Evolutionary conservation across 805 yeast genomes (phyloP), one percentile per base, ranked within the genome.

Genomic region (Spathaspora sp.): DNA sequence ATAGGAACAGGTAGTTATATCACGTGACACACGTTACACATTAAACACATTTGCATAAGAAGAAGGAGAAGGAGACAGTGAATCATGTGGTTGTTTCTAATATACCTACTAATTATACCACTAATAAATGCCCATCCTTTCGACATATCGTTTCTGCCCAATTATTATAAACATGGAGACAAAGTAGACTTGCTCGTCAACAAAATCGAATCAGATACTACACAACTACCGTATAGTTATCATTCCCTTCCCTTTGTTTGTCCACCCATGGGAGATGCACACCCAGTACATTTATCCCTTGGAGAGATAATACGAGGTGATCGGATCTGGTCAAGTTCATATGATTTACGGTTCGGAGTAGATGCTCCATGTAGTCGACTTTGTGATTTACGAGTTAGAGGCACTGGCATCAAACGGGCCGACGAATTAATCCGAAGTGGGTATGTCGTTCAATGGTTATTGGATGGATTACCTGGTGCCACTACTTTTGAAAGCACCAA

Each of bases 381-480:
- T 16, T 90, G 97, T 70, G 87, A 84, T 46, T 75, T 87, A 57
- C 70, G 72, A n/a, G 80, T 86, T 12, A 67, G 63, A n/a, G 77
- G 76, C 16, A 66, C 66, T 1, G 86, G 80, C 6, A 61, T 86
- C 32, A 70, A 66, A 49, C 72, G 79, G 48, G 89, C 93, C 0
- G 81, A 74, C 52, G 76, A 79, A 26, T 69, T 90, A 53, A 82
- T 90, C 38, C 74, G 80, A 57, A 71, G 83, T 49, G 87, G 87
- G 2, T 90, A 90, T 60, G 85, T 85, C 49, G 91, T 81, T 12
- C 92, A 90, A 61, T 90, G 97, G 97, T 67, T 80, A 23, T 73
- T 90, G 14, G 97, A 91, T 68, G 88, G 85, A 19, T 70, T 90
- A 32, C 97, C 97, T 0, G 96, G 94, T 7, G 93, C 96, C 1